phyloP scores from a whole-genome alignment of 2,329 filamentous ascomycete species.

The Arthrobotrys pseudoclavata region DNA sequence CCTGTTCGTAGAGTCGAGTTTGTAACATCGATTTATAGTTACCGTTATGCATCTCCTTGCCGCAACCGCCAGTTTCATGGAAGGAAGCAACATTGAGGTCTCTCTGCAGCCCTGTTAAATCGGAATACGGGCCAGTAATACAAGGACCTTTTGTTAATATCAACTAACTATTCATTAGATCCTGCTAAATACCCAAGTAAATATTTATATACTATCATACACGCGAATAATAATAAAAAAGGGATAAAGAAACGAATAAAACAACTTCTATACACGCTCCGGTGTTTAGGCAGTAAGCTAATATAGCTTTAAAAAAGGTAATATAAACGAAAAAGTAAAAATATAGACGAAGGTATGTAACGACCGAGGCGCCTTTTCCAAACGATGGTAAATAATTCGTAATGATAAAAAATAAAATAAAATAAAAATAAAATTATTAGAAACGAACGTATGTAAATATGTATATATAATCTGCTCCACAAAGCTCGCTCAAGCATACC shows the following conservation, averaged over 20 bases:
- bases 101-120: too few species aligned
- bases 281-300: not conserved
- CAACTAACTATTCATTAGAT: slow-evolving; percentile 7
- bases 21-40: too few species aligned
- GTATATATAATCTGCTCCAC: not conserved
- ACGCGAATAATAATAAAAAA: not conserved
- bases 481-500: slow-evolving; percentile 26
- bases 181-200: not conserved
- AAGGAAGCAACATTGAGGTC: too few species aligned
- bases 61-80: too few species aligned
- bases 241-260: slow-evolving; percentile 10
- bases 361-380: slow-evolving; percentile 10
- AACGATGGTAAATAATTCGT: slow-evolving; percentile 6
- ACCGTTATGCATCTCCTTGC: too few species aligned
- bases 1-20: too few species aligned
- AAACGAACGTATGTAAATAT: slow-evolving; percentile 10
- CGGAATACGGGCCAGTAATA: too few species aligned
- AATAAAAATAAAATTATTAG: not conserved
- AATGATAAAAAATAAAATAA: slow-evolving; percentile 5
- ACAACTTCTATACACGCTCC: not conserved
- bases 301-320: slow-evolving; percentile 5
- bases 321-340: not conserved
- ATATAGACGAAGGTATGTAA: slow-evolving; percentile 12
- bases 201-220: slow-evolving; percentile 14
- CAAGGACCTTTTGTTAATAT: not conserved